These are phyloP conservation scores for Kregervanrija fluxuum DNA, from an alignment of 805 yeast genomes.

Conservation along the genomic window DNA sequence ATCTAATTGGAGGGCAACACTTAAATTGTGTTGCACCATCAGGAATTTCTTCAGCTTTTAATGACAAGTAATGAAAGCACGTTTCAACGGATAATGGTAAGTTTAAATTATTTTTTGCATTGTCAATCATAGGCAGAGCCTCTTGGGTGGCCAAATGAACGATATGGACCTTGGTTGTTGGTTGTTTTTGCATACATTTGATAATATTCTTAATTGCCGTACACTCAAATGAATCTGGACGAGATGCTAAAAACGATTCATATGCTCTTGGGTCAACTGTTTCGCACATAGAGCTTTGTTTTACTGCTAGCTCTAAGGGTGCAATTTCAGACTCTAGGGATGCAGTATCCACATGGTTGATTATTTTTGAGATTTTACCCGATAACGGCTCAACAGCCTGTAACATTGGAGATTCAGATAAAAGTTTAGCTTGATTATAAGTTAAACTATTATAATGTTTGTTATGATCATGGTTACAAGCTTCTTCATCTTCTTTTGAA, in stretches of 20 bases:
- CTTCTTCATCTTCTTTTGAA: constrained; percentile 19
- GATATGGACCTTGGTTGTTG: constrained; percentile 69
- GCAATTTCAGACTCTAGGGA: constrained; percentile 17
- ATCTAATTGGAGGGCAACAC: constrained; percentile 92
- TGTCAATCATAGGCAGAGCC: constrained; percentile 64
- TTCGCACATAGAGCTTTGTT: constrained; percentile 25
- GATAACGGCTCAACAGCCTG: constrained; percentile 53
- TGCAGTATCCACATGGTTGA: constrained; percentile 7
- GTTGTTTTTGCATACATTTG: constrained; percentile 47
- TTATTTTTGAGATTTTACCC: constrained; percentile 36
- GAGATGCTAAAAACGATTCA: constrained; percentile 66
- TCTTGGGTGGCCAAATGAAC: constrained; percentile 86
- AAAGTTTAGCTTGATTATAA: constrained; percentile 43
- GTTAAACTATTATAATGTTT: constrained; percentile 25
- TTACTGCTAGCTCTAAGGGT: constrained; percentile 19
- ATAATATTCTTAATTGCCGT: constrained; percentile 75
- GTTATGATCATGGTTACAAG: constrained; percentile 9
- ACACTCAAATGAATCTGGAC: constrained; percentile 86
- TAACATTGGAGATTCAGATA: constrained; percentile 48
- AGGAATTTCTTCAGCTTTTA: constrained; percentile 72
- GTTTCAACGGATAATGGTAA: constrained; percentile 82
- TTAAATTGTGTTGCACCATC: constrained; percentile 77
- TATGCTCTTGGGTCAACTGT: constrained; percentile 56
- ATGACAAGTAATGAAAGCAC: constrained; percentile 83
- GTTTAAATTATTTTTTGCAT: constrained; percentile 47